A percentile compares a stretch with the other conserved stretches of the same genome.
Evolutionary conservation across 768 basidiomycete species (phyloP).

Genomic region (Serendipita sp.): DNA sequence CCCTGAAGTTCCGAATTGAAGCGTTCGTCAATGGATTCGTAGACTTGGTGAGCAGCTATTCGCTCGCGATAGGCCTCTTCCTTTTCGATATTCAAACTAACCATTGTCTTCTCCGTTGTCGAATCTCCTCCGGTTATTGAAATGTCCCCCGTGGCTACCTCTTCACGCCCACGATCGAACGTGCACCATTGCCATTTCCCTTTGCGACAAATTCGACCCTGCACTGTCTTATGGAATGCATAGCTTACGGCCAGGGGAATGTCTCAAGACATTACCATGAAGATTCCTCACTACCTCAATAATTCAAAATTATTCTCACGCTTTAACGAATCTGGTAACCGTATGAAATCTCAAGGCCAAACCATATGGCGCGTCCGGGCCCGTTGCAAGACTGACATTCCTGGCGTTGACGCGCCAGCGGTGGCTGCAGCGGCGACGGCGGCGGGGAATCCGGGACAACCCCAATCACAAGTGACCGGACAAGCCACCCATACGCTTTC

Average conservation of each 20-base stretch:
- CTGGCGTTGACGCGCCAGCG: neutral
- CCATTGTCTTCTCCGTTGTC: neutral
- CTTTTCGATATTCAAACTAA: neutral
- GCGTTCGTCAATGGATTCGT: constrained; percentile 3
- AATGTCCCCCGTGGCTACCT: neutral
- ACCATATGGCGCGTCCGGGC: constrained; percentile 2
- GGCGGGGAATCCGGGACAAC: neutral
- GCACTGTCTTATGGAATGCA: neutral
- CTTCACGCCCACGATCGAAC: too few species aligned
- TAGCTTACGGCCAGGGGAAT: neutral
- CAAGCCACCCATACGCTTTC: neutral
- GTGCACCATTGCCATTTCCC: too few species aligned
- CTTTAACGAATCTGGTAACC: constrained; percentile 5
- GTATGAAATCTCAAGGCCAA: constrained; percentile 3
- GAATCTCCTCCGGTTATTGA: neutral
- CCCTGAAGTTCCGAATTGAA: constrained; percentile 2
- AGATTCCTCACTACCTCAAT: constrained; percentile 5
- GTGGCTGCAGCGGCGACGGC: neutral
- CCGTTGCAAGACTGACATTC: neutral
- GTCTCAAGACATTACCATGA: constrained; percentile 3
- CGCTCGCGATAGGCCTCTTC: neutral
- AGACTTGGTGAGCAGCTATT: neutral
- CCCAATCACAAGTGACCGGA: neutral
- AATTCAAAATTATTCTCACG: constrained; percentile 1
- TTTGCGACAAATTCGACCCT: too few species aligned